Conservation (phyloP, 768 basidiomycete species). For the Rhodotorula taiwanensis region DNA sequence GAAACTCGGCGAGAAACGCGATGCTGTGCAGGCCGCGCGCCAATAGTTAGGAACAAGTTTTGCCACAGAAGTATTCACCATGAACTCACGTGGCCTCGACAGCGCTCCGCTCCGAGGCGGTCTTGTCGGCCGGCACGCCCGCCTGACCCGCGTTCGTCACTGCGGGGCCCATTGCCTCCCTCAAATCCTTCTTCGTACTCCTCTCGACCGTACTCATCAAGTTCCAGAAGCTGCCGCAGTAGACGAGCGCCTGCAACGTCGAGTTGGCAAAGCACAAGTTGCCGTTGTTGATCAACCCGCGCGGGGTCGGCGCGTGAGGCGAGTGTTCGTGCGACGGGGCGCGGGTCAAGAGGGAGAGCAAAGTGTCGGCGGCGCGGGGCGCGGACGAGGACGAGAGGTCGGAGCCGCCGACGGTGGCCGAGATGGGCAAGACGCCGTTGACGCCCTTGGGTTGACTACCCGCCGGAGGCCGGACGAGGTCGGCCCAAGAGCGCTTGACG, state of each 20-base stretch:
- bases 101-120: slow-evolving; percentile 40
- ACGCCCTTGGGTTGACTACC: neutral
- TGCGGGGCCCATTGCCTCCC: slow-evolving; percentile 36
- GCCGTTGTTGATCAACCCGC: slow-evolving; percentile 85
- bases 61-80: no score
- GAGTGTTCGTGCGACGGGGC: slow-evolving; percentile 10
- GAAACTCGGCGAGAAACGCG: slow-evolving; percentile 70
- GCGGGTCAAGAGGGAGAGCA: slow-evolving; percentile 2
- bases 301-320: slow-evolving; percentile 45
- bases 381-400: neutral
- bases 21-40: slow-evolving; percentile 40
- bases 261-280: slow-evolving; percentile 99
- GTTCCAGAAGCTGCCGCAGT: slow-evolving; percentile 75
- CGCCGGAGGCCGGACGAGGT: slow-evolving; percentile 25
- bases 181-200: slow-evolving; percentile 49
- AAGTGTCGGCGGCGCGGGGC: neutral
- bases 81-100: slow-evolving; percentile 51
- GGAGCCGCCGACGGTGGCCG: neutral
- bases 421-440: slow-evolving; percentile 8
- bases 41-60: no score
- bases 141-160: no score
- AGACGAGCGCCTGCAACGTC: slow-evolving; percentile 79
- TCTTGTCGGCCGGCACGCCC: slow-evolving; percentile 3
- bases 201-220: slow-evolving; percentile 67
- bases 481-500: slow-evolving; percentile 27